These are phyloP conservation scores for Basipetospora chlamydospora DNA, from an alignment of 2,329 filamentous ascomycete species.

Conservation along the genomic window DNA sequence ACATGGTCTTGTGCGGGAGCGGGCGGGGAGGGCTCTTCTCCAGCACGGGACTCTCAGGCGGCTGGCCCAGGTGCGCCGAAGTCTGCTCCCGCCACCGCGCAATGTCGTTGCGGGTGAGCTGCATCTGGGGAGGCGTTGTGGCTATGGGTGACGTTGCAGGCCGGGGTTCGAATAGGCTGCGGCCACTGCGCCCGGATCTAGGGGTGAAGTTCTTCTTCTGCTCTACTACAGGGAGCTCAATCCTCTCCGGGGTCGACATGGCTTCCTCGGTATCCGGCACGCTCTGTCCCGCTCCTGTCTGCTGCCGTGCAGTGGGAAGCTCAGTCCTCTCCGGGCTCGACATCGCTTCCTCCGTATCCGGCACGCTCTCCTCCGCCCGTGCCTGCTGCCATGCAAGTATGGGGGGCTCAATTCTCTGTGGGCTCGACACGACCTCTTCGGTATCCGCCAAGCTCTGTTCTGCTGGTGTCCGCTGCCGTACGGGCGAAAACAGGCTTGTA, in stretches of 20 bases:
- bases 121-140: conserved; percentile 24
- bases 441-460: conserved; percentile 2
- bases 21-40: conserved; percentile 17
- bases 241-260: conserved; percentile 18
- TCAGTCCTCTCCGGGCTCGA: conserved; percentile 18
- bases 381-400: conserved; percentile 30
- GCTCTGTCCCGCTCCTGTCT: no score
- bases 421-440: conserved; percentile 14
- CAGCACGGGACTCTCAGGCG: background rate
- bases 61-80: conserved; percentile 11
- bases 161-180: conserved; percentile 24
- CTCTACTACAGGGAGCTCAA: conserved; percentile 20
- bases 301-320: conserved; percentile 26
- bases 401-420: conserved; percentile 18
- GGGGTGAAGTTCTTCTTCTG: conserved; percentile 37
- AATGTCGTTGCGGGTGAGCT: conserved; percentile 26
- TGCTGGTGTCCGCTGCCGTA: background rate
- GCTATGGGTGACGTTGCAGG: conserved; percentile 13
- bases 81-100: conserved; percentile 26
- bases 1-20: conserved; percentile 34
- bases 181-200: conserved; percentile 18
- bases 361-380: no score
- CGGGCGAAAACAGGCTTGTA: conserved; percentile 22
- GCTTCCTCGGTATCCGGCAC: conserved; percentile 7
- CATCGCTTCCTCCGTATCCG: conserved; percentile 9